Evolutionary conservation across 768 basidiomycete species (phyloP), one percentile per base, ranked within the genome.

Genomic region (Tricholoma sp.): DNA sequence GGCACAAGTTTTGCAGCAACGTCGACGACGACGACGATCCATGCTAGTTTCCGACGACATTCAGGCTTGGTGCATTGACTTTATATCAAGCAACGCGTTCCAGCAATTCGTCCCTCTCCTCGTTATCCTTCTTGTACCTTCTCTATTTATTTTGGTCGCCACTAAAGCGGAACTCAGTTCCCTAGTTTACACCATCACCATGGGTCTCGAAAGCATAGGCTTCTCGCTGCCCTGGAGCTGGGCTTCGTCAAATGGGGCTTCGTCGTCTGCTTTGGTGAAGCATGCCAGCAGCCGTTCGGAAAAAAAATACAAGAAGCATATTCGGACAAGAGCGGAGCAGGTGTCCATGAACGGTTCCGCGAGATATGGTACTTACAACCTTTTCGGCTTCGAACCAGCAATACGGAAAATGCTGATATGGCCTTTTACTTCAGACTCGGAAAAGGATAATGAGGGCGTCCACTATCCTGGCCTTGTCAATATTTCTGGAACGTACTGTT

Each of bases 401-500:
- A 16, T 12, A 46, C 27, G 14, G 22, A 35, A 32, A 51, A 41
- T 21, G 22, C 50, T 41, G 19, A 39, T 5, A 9, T 60, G 16
- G 39, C 11, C 14, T 19, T 19, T 29, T 22, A 50, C 50, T 61
- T 46, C 61, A 59, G 64, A 59, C 10, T 59, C 61, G 24, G 69
- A 68, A 47, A 62, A 57, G 14, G 52, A 52, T 46, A 59, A 70
- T n/a, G 71, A 74, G 24, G 72, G 79, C 14, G 77, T 79, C 19
- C 80, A 85, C 64, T 97, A 91, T 70, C 89, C 94, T 1, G 95
- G 95, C 0, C 86, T 98, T 51, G 89, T 97, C 67, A 98, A 98
- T 66, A 88, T 95, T 35, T 95, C 94, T 8, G 95, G 95, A 10
- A 96, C 94, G 52, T 91, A 96, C 62, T 98, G 96, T 68, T 98